These are phyloP conservation scores for Lyophyllum semitale DNA, from an alignment of 768 basidiomycete genomes.

Conservation along the genomic window DNA sequence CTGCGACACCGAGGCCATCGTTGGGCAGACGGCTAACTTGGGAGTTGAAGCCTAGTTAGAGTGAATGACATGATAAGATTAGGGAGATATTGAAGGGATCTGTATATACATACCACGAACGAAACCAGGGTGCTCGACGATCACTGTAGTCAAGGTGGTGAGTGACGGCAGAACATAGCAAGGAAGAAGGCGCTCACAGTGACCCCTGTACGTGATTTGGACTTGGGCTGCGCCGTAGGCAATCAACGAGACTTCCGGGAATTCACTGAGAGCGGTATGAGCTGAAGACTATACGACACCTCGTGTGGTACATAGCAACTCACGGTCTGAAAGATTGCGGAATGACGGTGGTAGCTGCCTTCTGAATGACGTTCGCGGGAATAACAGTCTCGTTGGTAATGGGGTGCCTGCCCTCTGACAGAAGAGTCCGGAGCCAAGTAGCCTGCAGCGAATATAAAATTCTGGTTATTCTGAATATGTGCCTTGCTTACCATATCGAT, in stretches of 20 bases:
- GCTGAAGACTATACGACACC: background rate
- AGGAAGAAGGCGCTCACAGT: slow-evolving; percentile 15
- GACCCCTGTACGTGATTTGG: slow-evolving; percentile 24
- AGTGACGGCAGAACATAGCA: background rate
- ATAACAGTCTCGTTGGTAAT: slow-evolving; percentile 23
- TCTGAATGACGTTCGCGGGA: slow-evolving; percentile 22
- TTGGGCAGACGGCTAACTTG: slow-evolving; percentile 16
- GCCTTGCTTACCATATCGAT: slow-evolving; percentile 22
- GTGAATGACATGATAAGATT: background rate
- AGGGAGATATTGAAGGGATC: background rate
- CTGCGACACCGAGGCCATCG: slow-evolving; percentile 22
- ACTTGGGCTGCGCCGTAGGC: slow-evolving; percentile 27
- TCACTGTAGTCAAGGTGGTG: background rate
- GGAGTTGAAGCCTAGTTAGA: slow-evolving; percentile 9
- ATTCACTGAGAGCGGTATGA: slow-evolving; percentile 5
- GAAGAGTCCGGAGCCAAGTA: slow-evolving; percentile 29
- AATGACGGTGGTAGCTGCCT: slow-evolving; percentile 24
- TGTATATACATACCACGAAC: slow-evolving; percentile 3
- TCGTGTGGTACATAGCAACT: background rate
- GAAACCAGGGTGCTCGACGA: slow-evolving; percentile 10
- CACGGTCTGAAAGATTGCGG: slow-evolving; percentile 18
- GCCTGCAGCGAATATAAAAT: slow-evolving; percentile 16
- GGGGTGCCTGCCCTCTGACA: slow-evolving; percentile 26
- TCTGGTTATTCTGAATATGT: background rate
- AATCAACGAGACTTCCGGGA: slow-evolving; percentile 25